Evolutionary conservation across 2,329 filamentous ascomycete genomes (phyloP).

Genomic region (Aspergillus uvarum): DNA sequence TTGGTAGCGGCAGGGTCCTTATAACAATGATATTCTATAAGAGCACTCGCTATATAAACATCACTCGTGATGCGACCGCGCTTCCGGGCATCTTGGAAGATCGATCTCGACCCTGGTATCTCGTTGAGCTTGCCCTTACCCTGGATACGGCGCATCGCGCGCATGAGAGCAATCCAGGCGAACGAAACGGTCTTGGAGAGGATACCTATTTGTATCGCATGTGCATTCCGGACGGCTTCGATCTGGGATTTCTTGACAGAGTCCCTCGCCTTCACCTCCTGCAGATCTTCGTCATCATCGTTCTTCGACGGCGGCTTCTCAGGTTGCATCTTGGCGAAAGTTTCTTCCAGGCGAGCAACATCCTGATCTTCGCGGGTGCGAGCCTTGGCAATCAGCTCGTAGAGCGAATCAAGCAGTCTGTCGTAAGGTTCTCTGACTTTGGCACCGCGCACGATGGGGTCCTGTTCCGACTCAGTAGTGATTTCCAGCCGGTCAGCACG

Average conservation of each 20-base stretch:
- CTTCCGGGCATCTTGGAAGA: conserved; percentile 86
- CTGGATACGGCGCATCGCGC: conserved; percentile 90
- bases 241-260: conserved; percentile 56
- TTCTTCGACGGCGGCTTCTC: conserved; percentile 41
- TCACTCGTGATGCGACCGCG: conserved; percentile 88
- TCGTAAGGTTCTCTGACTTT: conserved; percentile 82
- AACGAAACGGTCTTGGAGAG: conserved; percentile 85
- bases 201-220: conserved; percentile 69
- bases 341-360: conserved; percentile 55
- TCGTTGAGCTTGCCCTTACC: conserved; percentile 74
- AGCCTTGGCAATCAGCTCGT: conserved; percentile 73
- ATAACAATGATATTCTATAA: conserved; percentile 94
- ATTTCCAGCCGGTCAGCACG: conserved; percentile 84
- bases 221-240: conserved; percentile 62
- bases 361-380: conserved; percentile 65
- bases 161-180: conserved; percentile 91
- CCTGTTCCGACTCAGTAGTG: conserved; percentile 73
- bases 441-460: conserved; percentile 61
- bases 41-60: conserved; percentile 88
- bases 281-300: conserved; percentile 57
- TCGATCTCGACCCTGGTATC: conserved; percentile 71
- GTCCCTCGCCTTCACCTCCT: conserved; percentile 51
- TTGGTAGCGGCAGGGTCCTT: conserved; percentile 89
- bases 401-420: conserved; percentile 80
- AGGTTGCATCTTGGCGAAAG: conserved; percentile 47